Base-by-base conservation (phyloP, 164 flowering plant species). In the Magnolia officinalis region DNA sequence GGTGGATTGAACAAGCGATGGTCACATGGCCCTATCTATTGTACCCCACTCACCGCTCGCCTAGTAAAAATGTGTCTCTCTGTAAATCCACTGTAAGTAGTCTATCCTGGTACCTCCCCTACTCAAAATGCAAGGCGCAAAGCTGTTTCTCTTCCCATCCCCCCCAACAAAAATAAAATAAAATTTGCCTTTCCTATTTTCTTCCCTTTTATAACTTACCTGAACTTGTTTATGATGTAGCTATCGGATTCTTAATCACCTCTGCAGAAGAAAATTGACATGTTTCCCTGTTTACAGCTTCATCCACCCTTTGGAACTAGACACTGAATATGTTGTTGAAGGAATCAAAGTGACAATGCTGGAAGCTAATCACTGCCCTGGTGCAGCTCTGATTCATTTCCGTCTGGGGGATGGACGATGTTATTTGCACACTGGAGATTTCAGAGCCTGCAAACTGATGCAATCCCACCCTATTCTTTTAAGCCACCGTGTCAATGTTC, bases 331-430 rank as follows among this genome's bases (percentile, higher is more conserved):
- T 78, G 72, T 76, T 24, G 84, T 92, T 77, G 84, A 88, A 71
- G 92, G 92, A 58, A 78, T 87, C 61, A 87, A 83, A 82, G 88
- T 92, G 59, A 90, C 90, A 50, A 71, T 92, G 80, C 76, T 90
- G 71, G 91, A 92, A 72, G 96, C 94, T 73, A 90, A 90, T 87
- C 96, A 92, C 74, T 92, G 94, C 75, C 92, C 96, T n/a, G 92
- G 94, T 80, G 93, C 92, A 64, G 90, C 90, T 78, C 71, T 91
- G 73, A 86, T 90, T 79, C 88, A 85, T 83, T 88, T 90, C 52
- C 78, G 76, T 65, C 92, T 88, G 24, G 78, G 75, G 14, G 85
- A 86, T 86, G 92, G 90, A 75, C 84, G 75, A 58, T 77, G 87
- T 75, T 85, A 79, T 84, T 81, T 90, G 82, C 94, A 92, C 76